A percentile compares a stretch with the other conserved stretches of the same genome.
Evolutionary conservation across 768 basidiomycete species (phyloP).

Genomic region (Leccinum incarnatum): DNA sequence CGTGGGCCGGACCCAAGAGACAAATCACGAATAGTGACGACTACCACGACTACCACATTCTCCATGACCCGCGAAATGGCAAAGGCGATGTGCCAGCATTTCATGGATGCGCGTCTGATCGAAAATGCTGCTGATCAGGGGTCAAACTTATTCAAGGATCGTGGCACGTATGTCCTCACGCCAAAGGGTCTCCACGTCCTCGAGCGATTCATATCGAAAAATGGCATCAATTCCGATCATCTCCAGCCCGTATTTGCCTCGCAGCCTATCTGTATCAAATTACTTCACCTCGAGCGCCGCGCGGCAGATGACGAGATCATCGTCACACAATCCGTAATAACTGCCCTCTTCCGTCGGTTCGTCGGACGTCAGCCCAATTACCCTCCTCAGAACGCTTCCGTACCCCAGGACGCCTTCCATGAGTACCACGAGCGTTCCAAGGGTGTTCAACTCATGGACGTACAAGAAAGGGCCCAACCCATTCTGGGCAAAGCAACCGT

Average conservation of each 20-base stretch:
- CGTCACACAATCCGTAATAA: constrained; percentile 90
- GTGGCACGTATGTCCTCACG: constrained; percentile 92
- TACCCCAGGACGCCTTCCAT: constrained; percentile 57
- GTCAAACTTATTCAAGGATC: constrained; percentile 93
- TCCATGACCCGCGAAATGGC: constrained; percentile 99
- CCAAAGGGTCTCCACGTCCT: constrained; percentile 98
- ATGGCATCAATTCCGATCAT: constrained; percentile 95
- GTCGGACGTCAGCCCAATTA: constrained; percentile 86
- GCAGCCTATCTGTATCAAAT: constrained; percentile 96
- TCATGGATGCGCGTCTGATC: constrained; percentile 97
- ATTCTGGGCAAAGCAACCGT: constrained; percentile 44
- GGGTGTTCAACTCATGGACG: constrained; percentile 68
- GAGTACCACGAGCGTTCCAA: constrained; percentile 79
- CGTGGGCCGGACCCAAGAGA: constrained; percentile 98
- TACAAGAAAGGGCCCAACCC: constrained; percentile 62
- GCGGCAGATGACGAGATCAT: constrained; percentile 96
- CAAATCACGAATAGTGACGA: constrained; percentile 96
- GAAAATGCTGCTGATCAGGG: constrained; percentile 93
- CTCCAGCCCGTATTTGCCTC: constrained; percentile 84
- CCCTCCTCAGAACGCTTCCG: constrained; percentile 42
- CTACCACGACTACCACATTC: constrained; percentile 98
- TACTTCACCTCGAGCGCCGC: constrained; percentile 93
- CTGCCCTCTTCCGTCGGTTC: constrained; percentile 94
- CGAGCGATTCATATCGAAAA: constrained; percentile 99
- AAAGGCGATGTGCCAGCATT: constrained; percentile 99